Evolutionary conservation across 352 stramenopile species (phyloP).

Genomic region (Phytophthora foliorum): DNA sequence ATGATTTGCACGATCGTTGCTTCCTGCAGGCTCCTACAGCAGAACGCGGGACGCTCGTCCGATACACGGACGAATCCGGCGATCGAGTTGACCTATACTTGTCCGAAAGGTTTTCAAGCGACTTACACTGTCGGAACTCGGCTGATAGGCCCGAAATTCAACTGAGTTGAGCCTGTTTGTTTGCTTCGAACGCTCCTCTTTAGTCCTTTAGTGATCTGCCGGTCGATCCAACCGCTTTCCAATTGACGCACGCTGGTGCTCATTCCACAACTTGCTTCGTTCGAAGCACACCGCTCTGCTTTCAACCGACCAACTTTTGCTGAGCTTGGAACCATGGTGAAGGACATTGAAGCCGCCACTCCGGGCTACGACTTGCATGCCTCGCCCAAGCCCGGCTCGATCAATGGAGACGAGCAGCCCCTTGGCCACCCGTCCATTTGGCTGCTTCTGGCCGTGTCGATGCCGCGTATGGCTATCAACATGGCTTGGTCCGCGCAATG

Average conservation of each 20-base stretch:
- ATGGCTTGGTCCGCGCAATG: constrained; percentile 42
- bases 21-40: constrained; percentile 1
- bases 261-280: constrained; percentile 41
- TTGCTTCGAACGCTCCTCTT: not conserved
- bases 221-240: constrained; percentile 17
- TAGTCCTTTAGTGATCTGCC: constrained; percentile 25
- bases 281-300: constrained; percentile 11
- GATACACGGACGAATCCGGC: constrained; percentile 1
- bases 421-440: constrained; percentile 39
- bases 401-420: constrained; percentile 34
- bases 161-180: not conserved
- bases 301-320: not conserved
- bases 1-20: constrained; percentile 11
- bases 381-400: constrained; percentile 30
- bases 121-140: constrained; percentile 1
- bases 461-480: constrained; percentile 41
- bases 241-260: constrained; percentile 2
- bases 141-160: constrained; percentile 1
- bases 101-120: not conserved
- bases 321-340: constrained; percentile 7
- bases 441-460: constrained; percentile 34
- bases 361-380: constrained; percentile 35
- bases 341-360: constrained; percentile 37
- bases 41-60: not conserved
- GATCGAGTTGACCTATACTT: not conserved